Evolutionary conservation across 768 basidiomycete genomes (phyloP).

Genomic region (Hypholoma fasciculare): DNA sequence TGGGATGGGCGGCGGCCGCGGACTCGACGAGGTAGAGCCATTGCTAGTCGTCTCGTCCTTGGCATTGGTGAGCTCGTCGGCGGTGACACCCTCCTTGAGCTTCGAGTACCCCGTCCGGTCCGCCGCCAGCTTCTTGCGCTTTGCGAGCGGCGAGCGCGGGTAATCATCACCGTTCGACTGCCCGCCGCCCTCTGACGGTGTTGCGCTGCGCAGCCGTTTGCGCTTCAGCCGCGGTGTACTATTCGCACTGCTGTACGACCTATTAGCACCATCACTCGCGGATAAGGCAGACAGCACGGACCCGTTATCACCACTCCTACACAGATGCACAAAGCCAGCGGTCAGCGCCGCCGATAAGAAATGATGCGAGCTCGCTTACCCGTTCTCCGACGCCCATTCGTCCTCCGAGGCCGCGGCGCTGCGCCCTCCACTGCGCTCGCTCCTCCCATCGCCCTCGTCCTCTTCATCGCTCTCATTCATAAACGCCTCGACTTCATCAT

Average conservation of each 20-base stretch:
- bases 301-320: slow-evolving; percentile 30
- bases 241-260: slow-evolving; percentile 30
- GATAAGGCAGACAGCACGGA: slow-evolving; percentile 9
- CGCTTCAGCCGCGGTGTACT: slow-evolving; percentile 51
- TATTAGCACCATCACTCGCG: background rate
- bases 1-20: slow-evolving; percentile 8
- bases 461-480: slow-evolving; percentile 81
- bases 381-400: slow-evolving; percentile 50
- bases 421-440: slow-evolving; percentile 47
- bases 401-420: slow-evolving; percentile 39
- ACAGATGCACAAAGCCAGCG: background rate
- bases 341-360: background rate
- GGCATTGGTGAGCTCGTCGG: slow-evolving; percentile 43
- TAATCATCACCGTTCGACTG: slow-evolving; percentile 33
- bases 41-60: slow-evolving; percentile 18
- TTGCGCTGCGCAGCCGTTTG: slow-evolving; percentile 71
- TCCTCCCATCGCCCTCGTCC: slow-evolving; percentile 40
- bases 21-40: slow-evolving; percentile 10
- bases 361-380: background rate
- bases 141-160: slow-evolving; percentile 72
- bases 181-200: slow-evolving; percentile 55
- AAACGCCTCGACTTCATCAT: slow-evolving; percentile 85
- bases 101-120: slow-evolving; percentile 66
- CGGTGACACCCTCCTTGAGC: slow-evolving; percentile 66
- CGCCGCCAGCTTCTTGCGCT: slow-evolving; percentile 74